Evolutionary conservation across 208 protist species (phyloP), one percentile per base, ranked within the genome.

Genomic region (Vickermania ingenoplastis): DNA sequence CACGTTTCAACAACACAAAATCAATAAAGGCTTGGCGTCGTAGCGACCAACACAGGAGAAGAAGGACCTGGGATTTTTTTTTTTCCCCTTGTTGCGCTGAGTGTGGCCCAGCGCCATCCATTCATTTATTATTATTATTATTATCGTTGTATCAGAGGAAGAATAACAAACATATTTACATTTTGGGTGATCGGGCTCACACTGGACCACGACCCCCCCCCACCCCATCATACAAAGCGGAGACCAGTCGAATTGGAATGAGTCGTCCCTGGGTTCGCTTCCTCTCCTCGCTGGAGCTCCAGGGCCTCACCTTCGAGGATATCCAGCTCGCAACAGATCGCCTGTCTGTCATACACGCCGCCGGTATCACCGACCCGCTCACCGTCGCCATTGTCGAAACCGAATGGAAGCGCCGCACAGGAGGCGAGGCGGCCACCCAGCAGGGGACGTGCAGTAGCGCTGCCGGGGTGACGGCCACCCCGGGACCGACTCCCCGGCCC

Each of bases 311-410:
- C 5, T 94, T 94, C 63, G 77, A 89, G 17, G 74, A 91, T 41
- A 71, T 94, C 30, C 74, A 83, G 55, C 64, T 74, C 53, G 82
- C 87, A 5, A 74, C 82, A 1, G 82, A 94, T 52, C 67, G 75
- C 1, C 67, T 59, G 30, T 67, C 73, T 36, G 87, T 94, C 24
- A 86, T 94, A 49, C 41, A 57, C 4, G 83, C 84, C 2, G 70
- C 77, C 2, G 87, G 84, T 11, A 82, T 91, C 61, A 84, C 67
- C 4, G 87, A 94, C 25, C 76, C 83, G 1, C 71, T 94, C 26
- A 78, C 68, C 21, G 69, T 91, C 54, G 87, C 87, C 28, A 71
- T 94, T 4, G 51, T 94, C 11, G 87, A 94, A 56, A 94, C 87
- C 45, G 82, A 90, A 57, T 94, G 87, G 84, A 65, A 80, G 57